Percentiles rank a stretch among this genome's conserved stretches.
Evolutionary conservation across 345 rosid genomes (phyloP).

Genomic region (Zanthoxylum bungeanum): DNA sequence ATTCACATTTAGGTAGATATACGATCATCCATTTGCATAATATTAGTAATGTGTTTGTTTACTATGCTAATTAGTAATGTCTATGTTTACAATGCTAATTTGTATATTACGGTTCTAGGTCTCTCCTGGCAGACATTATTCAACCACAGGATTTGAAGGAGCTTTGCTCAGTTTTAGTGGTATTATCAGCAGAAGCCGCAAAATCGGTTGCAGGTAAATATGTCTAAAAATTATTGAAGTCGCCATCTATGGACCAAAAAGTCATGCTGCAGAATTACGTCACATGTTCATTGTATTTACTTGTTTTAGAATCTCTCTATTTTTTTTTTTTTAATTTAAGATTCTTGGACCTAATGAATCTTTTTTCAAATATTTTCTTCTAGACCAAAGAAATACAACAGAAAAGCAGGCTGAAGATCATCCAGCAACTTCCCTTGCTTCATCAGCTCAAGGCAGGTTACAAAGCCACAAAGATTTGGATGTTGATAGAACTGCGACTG

Average conservation of each 20-base stretch:
- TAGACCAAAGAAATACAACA: conserved; percentile 52
- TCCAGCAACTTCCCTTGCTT: conserved; percentile 46
- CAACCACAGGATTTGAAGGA: conserved; percentile 89
- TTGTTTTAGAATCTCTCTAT: neutral
- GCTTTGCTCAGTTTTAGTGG: conserved; percentile 92
- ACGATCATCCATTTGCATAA: conserved; percentile 6
- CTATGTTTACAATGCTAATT: conserved; percentile 36
- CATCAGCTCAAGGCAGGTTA: conserved; percentile 51
- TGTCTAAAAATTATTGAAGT: neutral
- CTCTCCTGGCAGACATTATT: conserved; percentile 91
- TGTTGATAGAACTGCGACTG: conserved; percentile 43
- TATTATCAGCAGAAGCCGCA: conserved; percentile 72
- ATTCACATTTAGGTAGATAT: conserved; percentile 75
- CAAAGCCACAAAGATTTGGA: conserved; percentile 43
- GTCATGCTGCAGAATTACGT: neutral
- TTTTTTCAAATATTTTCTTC: conserved; percentile 6
- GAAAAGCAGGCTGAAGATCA: conserved; percentile 51
- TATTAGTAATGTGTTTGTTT: conserved; percentile 12
- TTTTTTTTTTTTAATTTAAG: neutral
- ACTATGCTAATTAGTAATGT: too few relatives aligned
- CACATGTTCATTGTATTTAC: neutral
- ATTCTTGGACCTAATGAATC: conserved; percentile 4
- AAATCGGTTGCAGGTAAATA: conserved; percentile 68
- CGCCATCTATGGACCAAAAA: neutral
- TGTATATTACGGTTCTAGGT: conserved; percentile 52